phyloP scores from a whole-genome alignment of 371 early-diverging fungal genomes.

The Parasitella parasitica region DNA sequence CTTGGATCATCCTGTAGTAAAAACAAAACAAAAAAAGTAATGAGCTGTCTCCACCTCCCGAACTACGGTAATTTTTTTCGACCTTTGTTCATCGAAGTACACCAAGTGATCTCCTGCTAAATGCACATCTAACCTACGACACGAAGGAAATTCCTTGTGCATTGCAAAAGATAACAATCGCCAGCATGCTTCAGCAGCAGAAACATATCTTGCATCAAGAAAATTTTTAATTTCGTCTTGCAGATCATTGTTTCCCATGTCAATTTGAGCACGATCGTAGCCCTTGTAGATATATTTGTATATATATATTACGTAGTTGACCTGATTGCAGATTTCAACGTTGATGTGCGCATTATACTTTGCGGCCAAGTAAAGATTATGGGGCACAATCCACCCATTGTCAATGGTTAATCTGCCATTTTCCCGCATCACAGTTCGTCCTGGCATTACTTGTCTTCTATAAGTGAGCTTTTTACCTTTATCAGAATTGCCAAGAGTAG shows the following conservation, averaged over 20 bases:
- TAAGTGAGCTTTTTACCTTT: background rate
- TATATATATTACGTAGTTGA: constrained; percentile 33
- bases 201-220: constrained; percentile 24
- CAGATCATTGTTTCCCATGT: background rate
- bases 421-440: background rate
- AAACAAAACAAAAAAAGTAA: no score
- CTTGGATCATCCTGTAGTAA: no score
- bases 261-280: constrained; percentile 16
- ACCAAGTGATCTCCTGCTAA: background rate
- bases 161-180: constrained; percentile 26
- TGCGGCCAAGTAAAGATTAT: constrained; percentile 13
- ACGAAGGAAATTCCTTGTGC: constrained; percentile 17
- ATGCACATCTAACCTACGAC: constrained; percentile 21
- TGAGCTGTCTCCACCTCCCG: no score
- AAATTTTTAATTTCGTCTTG: constrained; percentile 21
- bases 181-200: constrained; percentile 29
- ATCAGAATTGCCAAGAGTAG: background rate
- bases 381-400: constrained; percentile 33
- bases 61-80: no score
- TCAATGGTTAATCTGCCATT: background rate
- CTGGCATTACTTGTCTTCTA: background rate
- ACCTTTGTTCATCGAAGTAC: background rate
- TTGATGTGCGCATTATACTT: constrained; percentile 36
- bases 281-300: constrained; percentile 43
- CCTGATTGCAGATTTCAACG: constrained; percentile 19